Conservation (phyloP, 1,284 basidiomycete species). For the Heterobasidion irregulare region DNA sequence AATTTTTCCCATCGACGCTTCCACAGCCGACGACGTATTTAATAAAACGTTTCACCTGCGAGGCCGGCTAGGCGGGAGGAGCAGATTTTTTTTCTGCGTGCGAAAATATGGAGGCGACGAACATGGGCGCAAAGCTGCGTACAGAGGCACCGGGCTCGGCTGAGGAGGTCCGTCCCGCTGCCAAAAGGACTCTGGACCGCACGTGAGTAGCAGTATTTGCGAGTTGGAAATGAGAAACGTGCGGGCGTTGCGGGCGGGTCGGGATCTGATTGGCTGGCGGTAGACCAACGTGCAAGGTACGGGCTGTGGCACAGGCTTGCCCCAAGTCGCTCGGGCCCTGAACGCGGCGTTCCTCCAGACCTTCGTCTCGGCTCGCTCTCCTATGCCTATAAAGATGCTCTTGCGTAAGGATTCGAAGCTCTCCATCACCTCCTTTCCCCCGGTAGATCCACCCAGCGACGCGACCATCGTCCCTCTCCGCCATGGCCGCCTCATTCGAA, state of each 20-base stretch:
- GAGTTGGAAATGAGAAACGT: background rate
- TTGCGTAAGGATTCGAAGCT: background rate
- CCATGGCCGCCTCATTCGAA: conserved; percentile 7
- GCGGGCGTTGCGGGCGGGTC: background rate
- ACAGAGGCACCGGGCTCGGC: no score
- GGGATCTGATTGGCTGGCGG: conserved; percentile 1
- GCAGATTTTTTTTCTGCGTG: background rate
- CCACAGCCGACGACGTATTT: no score
- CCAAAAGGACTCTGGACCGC: background rate
- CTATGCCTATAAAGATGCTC: conserved; percentile 3
- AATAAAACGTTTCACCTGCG: no score
- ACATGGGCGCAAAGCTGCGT: background rate
- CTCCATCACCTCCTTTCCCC: background rate
- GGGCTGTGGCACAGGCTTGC: background rate
- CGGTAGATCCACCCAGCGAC: background rate
- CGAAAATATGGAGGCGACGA: background rate
- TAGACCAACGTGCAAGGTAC: conserved; percentile 11
- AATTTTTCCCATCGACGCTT: no score
- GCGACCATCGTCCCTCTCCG: background rate
- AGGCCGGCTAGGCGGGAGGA: background rate
- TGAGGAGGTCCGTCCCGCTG: background rate
- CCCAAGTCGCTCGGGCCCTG: no score
- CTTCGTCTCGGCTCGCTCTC: background rate
- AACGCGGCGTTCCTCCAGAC: no score
- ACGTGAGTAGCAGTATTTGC: background rate